These are phyloP conservation scores for Phytopythium helicoides DNA, from an alignment of 352 stramenopile genomes.

Conservation along the genomic window DNA sequence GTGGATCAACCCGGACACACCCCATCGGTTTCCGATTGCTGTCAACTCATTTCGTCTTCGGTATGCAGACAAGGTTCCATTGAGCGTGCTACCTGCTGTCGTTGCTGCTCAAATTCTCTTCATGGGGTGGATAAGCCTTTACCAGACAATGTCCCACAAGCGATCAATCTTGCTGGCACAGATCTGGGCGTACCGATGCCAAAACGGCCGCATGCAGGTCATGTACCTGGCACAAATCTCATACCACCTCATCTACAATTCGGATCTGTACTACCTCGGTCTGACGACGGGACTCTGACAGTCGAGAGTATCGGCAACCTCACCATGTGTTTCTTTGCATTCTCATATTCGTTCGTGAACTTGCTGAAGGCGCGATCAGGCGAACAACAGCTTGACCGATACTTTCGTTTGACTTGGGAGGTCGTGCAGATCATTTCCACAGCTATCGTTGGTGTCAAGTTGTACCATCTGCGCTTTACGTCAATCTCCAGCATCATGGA, in stretches of 20 bases:
- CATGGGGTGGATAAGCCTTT: slow-evolving; percentile 6
- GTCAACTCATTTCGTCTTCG: slow-evolving; percentile 8
- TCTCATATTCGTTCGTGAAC: slow-evolving; percentile 18
- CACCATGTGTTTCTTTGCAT: slow-evolving; percentile 15
- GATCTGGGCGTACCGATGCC: slow-evolving; percentile 8
- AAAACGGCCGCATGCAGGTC: slow-evolving; percentile 7
- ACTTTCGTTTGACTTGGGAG: slow-evolving; percentile 24
- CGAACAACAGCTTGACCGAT: slow-evolving; percentile 13
- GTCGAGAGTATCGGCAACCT: slow-evolving; percentile 16
- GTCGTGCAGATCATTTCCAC: slow-evolving; percentile 4
- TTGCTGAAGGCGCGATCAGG: slow-evolving; percentile 20
- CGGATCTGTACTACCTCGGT: slow-evolving; percentile 13
- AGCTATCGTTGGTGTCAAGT: slow-evolving; percentile 2
- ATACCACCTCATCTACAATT: slow-evolving; percentile 4
- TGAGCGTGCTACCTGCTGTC: neutral
- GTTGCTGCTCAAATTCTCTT: neutral
- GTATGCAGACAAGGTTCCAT: neutral
- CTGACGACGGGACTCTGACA: slow-evolving; percentile 15
- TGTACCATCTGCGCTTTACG: slow-evolving; percentile 9
- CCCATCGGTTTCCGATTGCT: slow-evolving; percentile 7
- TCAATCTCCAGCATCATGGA: slow-evolving; percentile 16
- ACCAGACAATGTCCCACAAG: slow-evolving; percentile 5
- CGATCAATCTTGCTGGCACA: slow-evolving; percentile 6
- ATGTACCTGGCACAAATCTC: slow-evolving; percentile 8
- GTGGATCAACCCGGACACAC: neutral